Percentiles rank a stretch among this genome's conserved stretches.
Conservation (phyloP, 2,329 filamentous ascomycete genomes). For the Apiospora rasikravindrae region DNA sequence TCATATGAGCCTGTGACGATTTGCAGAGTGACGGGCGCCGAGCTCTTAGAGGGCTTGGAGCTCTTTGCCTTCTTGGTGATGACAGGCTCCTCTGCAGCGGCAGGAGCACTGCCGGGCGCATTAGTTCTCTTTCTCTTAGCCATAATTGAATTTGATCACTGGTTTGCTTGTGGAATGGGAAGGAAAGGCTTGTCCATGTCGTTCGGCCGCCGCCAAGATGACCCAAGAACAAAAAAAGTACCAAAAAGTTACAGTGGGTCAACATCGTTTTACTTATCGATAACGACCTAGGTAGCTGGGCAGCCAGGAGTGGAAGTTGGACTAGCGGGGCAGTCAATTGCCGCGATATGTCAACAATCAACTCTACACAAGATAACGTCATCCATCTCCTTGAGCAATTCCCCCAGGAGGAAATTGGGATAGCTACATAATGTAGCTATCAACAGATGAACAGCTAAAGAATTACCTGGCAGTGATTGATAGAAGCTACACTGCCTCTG, state of each 20-base stretch:
- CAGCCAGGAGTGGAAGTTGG: background rate
- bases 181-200: background rate
- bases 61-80: conserved; percentile 39
- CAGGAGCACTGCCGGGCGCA: conserved; percentile 32
- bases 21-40: conserved; percentile 70
- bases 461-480: no score
- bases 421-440: no score
- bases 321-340: background rate
- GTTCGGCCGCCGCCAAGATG: background rate
- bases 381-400: no score
- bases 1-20: conserved; percentile 95
- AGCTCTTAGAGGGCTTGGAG: conserved; percentile 26
- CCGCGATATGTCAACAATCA: no score
- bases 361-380: no score
- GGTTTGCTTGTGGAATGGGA: conserved; percentile 14
- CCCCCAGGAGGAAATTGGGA: no score
- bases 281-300: background rate
- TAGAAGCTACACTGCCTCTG: no score
- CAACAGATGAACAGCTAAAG: no score
- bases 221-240: conserved; percentile 20
- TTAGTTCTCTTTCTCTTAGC: conserved; percentile 56
- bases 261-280: background rate
- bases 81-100: conserved; percentile 15
- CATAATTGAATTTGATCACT: conserved; percentile 39
- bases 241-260: background rate